Evolutionary conservation across 495 filamentous ascomycete species (phyloP).

Genomic region (Entonaema liquescens): DNA sequence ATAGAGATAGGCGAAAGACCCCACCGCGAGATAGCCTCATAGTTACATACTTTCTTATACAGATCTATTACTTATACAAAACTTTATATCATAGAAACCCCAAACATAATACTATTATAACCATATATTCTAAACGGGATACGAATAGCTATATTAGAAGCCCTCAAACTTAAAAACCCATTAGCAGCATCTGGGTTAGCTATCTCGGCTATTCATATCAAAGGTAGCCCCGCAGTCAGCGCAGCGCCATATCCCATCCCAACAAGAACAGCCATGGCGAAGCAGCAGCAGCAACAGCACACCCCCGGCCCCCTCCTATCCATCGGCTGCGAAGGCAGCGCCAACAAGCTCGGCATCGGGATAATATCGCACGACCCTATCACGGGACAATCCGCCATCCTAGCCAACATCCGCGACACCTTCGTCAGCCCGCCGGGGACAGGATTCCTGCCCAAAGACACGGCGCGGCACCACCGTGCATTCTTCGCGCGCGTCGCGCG

Average conservation of each 20-base stretch:
- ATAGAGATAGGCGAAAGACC: conserved; percentile 11
- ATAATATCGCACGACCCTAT: conserved; percentile 80
- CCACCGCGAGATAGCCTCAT: conserved; percentile 33
- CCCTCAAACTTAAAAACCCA: not conserved
- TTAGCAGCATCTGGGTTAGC: not conserved
- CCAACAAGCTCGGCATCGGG: conserved; percentile 96
- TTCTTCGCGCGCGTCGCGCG: conserved; percentile 85
- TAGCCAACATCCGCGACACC: conserved; percentile 94
- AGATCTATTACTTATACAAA: not conserved
- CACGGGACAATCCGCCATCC: conserved; percentile 72
- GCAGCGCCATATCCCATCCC: not conserved
- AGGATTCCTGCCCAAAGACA: conserved; percentile 96
- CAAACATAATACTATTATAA: not conserved
- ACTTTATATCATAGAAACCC: not conserved
- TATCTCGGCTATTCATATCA: not conserved
- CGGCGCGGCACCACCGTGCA: conserved; percentile 86
- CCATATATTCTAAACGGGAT: not conserved
- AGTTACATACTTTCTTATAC: not conserved
- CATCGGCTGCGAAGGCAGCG: conserved; percentile 94
- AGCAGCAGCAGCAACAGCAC: not conserved
- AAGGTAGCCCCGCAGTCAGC: not conserved
- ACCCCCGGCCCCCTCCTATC: conserved; percentile 63
- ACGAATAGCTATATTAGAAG: not conserved
- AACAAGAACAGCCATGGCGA: too few species aligned
- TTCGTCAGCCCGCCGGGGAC: conserved; percentile 90